Evolutionary conservation across 1,284 basidiomycete species (phyloP).

Genomic region (Sanguinoderma infundibulare): DNA sequence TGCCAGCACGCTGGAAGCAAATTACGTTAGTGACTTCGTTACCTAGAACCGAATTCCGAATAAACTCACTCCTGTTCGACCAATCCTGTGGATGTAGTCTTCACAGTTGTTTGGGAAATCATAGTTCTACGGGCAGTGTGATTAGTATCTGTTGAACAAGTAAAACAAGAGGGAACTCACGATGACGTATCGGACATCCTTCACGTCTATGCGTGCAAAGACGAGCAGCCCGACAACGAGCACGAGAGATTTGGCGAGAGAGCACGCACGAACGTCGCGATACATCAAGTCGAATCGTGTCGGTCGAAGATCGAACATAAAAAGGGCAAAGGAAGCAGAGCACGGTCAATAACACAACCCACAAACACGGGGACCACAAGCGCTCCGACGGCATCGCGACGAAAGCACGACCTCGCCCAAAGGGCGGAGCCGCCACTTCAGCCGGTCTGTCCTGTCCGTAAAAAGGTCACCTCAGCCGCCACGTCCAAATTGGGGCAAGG

Average conservation of each 20-base stretch:
- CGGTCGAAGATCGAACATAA: constrained; percentile 23
- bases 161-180: constrained; percentile 55
- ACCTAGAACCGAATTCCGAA: neutral
- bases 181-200: constrained; percentile 93
- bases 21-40: constrained; percentile 20
- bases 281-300: constrained; percentile 27
- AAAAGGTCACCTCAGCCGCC: constrained; percentile 42
- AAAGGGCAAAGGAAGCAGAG: constrained; percentile 36
- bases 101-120: constrained; percentile 98
- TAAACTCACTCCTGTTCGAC: constrained; percentile 77
- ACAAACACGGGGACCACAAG: constrained; percentile 49
- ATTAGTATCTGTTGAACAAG: constrained; percentile 26
- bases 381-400: constrained; percentile 52
- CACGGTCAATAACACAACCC: constrained; percentile 60
- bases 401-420: constrained; percentile 35
- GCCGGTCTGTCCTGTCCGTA: constrained; percentile 24
- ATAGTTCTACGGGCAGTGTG: constrained; percentile 69
- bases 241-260: constrained; percentile 40
- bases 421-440: neutral
- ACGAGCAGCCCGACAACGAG: constrained; percentile 34
- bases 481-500: constrained; percentile 34
- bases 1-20: constrained; percentile 76
- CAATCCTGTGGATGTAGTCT: constrained; percentile 94
- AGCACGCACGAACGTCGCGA: constrained; percentile 41
- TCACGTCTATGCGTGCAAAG: constrained; percentile 73